These are phyloP conservation scores for Dioscorea cayenensis DNA, from an alignment of 116 monocot genomes.

Conservation along the genomic window DNA sequence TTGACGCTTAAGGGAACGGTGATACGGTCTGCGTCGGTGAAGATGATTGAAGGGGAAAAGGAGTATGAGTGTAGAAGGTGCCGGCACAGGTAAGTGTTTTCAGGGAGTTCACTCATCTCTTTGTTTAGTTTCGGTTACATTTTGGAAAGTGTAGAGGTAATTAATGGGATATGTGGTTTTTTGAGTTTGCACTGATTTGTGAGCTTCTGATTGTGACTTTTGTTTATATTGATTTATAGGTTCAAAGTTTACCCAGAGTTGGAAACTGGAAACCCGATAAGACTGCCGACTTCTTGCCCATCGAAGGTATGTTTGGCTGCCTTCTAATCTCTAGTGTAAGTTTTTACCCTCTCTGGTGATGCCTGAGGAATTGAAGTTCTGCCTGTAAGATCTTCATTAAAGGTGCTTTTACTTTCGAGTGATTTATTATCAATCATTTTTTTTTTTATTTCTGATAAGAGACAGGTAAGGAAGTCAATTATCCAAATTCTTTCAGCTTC, in stretches of 20 bases:
- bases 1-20: constrained; percentile 89
- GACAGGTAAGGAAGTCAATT: too few species aligned
- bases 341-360: not conserved
- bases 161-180: not conserved
- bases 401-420: too few species aligned
- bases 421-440: too few species aligned
- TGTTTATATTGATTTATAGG: constrained; percentile 22
- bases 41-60: constrained; percentile 98
- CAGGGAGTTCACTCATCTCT: not conserved
- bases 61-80: constrained; percentile 86
- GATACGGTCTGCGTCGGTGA: constrained; percentile 74
- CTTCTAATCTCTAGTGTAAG: not conserved
- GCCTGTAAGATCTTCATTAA: too few species aligned
- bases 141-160: not conserved
- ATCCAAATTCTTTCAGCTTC: too few species aligned
- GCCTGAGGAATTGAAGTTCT: not conserved
- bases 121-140: not conserved
- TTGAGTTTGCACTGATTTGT: not conserved
- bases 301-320: constrained; percentile 45
- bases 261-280: constrained; percentile 80
- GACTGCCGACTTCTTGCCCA: constrained; percentile 66
- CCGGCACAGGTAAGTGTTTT: constrained; percentile 47
- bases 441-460: too few species aligned
- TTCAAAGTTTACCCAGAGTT: constrained; percentile 89
- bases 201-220: too few species aligned